A percentile compares a stretch with the other conserved stretches of the same genome.
These are phyloP conservation scores for Teunomyces atbi DNA, from an alignment of 805 yeast species.

Conservation along the genomic window DNA sequence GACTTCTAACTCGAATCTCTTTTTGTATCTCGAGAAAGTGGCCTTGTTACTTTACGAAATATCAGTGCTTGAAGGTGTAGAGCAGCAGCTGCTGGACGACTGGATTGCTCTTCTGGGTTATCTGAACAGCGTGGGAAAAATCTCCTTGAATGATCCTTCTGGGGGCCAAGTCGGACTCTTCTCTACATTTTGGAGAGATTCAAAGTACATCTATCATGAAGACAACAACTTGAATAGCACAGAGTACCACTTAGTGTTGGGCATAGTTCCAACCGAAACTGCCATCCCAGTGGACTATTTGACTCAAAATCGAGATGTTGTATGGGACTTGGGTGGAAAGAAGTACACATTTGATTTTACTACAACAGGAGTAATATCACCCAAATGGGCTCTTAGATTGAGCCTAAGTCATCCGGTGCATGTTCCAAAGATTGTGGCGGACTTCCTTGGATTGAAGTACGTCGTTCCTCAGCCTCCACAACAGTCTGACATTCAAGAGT, in stretches of 20 bases:
- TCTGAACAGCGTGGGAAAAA: slow-evolving; percentile 25
- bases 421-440: slow-evolving; percentile 28
- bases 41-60: slow-evolving; percentile 28
- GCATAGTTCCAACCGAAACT: slow-evolving; percentile 14
- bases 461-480: neutral
- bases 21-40: slow-evolving; percentile 28
- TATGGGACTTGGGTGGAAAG: slow-evolving; percentile 21
- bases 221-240: slow-evolving; percentile 14
- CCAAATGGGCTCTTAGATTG: slow-evolving; percentile 27
- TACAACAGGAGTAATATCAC: slow-evolving; percentile 7
- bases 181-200: slow-evolving; percentile 37
- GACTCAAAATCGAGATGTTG: slow-evolving; percentile 14
- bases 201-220: slow-evolving; percentile 25
- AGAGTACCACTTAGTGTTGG: slow-evolving; percentile 20
- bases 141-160: slow-evolving; percentile 22
- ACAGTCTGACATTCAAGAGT: slow-evolving; percentile 1
- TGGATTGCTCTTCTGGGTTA: slow-evolving; percentile 25
- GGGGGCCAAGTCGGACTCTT: slow-evolving; percentile 30
- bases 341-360: slow-evolving; percentile 19
- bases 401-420: slow-evolving; percentile 23
- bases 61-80: slow-evolving; percentile 21
- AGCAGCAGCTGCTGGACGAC: slow-evolving; percentile 8
- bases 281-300: slow-evolving; percentile 18
- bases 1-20: slow-evolving; percentile 29
- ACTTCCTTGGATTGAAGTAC: slow-evolving; percentile 26